A percentile compares a stretch with the other conserved stretches of the same genome.
Conservation (phyloP, 768 basidiomycete species). For the Podaxis sp. region DNA sequence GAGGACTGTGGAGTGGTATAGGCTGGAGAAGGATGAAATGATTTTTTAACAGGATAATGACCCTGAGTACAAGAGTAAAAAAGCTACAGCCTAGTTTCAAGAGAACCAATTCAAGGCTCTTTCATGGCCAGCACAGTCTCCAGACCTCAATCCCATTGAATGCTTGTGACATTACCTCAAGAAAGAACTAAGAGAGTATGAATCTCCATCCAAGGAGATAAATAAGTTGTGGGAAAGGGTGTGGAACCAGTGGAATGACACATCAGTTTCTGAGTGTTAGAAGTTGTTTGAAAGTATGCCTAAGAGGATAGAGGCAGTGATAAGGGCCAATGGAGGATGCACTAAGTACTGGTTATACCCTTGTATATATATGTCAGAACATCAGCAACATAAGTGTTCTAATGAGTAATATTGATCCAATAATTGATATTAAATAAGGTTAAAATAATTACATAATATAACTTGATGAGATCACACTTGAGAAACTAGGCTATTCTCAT, state of each 20-base stretch:
- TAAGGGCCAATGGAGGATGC: neutral
- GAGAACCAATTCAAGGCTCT: slow-evolving; percentile 24
- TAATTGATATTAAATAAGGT: neutral
- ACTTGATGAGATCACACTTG: too few relatives aligned
- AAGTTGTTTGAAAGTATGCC: neutral
- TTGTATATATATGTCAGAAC: neutral
- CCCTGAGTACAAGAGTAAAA: slow-evolving; percentile 32
- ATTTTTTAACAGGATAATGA: slow-evolving; percentile 36
- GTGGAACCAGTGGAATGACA: neutral
- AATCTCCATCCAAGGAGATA: neutral
- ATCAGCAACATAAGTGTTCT: neutral
- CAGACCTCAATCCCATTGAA: too few relatives aligned
- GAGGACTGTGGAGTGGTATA: neutral
- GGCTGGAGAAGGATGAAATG: neutral
- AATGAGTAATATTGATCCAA: neutral
- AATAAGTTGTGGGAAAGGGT: neutral
- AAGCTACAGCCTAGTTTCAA: slow-evolving; percentile 26
- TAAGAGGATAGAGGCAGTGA: neutral
- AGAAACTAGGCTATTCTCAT: too few relatives aligned
- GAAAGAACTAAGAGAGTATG: neutral
- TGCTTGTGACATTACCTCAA: too few relatives aligned
- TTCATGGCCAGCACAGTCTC: too few relatives aligned
- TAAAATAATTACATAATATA: neutral
- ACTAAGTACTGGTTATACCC: neutral
- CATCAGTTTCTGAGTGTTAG: neutral